phyloP scores from a whole-genome alignment of 2,329 filamentous ascomycete species.

The Bipolaris cookei region DNA sequence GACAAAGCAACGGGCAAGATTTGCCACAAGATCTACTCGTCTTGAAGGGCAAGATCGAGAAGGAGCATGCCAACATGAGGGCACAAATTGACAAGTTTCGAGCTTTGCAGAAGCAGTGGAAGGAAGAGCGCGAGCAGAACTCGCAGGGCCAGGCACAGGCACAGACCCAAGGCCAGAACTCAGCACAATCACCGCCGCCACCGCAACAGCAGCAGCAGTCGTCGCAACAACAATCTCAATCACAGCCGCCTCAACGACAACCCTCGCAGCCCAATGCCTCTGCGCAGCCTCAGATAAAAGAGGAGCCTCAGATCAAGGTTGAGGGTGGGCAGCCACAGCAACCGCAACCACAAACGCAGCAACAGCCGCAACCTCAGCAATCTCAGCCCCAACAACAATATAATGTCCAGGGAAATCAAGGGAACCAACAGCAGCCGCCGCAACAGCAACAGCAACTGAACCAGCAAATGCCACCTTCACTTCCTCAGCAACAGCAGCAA shows the following conservation, averaged over 20 bases:
- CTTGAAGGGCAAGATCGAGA: constrained; percentile 38
- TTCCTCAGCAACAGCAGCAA: constrained; percentile 29
- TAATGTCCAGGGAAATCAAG: constrained; percentile 33
- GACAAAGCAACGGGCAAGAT: constrained; percentile 42
- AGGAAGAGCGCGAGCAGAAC: constrained; percentile 42
- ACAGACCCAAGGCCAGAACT: constrained; percentile 26
- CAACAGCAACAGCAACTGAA: constrained; percentile 29
- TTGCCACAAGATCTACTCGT: constrained; percentile 38
- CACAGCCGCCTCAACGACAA: constrained; percentile 40
- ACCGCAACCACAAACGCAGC: constrained; percentile 29
- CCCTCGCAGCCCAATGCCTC: constrained; percentile 37
- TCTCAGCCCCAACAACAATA: constrained; percentile 20
- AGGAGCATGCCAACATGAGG: constrained; percentile 39
- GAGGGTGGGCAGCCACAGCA: constrained; percentile 39
- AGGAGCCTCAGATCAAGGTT: constrained; percentile 47
- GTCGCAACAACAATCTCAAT: constrained; percentile 30
- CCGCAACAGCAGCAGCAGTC: constrained; percentile 27
- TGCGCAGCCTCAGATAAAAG: constrained; percentile 37
- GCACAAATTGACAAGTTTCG: constrained; percentile 47
- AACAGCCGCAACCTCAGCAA: constrained; percentile 21
- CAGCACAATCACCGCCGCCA: constrained; percentile 30
- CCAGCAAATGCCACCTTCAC: constrained; percentile 29
- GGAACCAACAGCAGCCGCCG: constrained; percentile 30
- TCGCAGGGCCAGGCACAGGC: constrained; percentile 43
- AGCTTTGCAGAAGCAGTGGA: constrained; percentile 43